phyloP scores from a whole-genome alignment of 2,329 filamentous ascomycete genomes.

The Colletotrichum theobromicola region DNA sequence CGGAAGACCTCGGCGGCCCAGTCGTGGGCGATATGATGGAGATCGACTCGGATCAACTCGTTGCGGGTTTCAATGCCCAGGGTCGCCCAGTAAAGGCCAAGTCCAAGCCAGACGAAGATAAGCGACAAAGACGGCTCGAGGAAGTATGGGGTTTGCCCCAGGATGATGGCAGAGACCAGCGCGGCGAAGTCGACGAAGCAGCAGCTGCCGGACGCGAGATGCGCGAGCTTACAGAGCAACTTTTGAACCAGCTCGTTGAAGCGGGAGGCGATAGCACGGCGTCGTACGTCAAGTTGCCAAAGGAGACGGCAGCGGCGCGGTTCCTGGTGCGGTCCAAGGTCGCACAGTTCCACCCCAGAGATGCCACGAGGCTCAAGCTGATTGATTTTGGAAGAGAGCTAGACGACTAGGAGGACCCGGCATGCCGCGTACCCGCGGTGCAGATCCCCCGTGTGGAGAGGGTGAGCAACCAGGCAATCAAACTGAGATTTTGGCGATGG shows the following conservation, averaged over 20 bases:
- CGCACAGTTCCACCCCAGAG: conserved; percentile 69
- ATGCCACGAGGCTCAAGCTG: conserved; percentile 63
- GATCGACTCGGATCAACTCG: conserved; percentile 63
- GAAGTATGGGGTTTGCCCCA: conserved; percentile 61
- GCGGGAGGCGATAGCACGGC: conserved; percentile 59
- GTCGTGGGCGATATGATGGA: conserved; percentile 78
- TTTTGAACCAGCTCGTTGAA: conserved; percentile 63
- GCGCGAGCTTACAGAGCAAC: conserved; percentile 62
- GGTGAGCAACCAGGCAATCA: conserved; percentile 5
- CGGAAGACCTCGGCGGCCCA: conserved; percentile 83
- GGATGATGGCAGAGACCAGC: conserved; percentile 18
- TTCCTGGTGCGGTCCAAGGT: conserved; percentile 71
- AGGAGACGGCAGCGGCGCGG: conserved; percentile 66
- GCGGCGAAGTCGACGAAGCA: conserved; percentile 48
- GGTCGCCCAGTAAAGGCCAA: conserved; percentile 60
- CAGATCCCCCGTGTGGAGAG: conserved; percentile 20
- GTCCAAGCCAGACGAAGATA: conserved; percentile 47
- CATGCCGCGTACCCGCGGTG: conserved; percentile 9
- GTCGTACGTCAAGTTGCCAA: conserved; percentile 62
- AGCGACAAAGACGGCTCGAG: conserved; percentile 65
- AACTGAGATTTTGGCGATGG: neutral
- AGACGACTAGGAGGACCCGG: conserved; percentile 48
- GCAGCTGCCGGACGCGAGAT: conserved; percentile 61
- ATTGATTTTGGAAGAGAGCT: conserved; percentile 70
- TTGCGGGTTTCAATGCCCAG: conserved; percentile 64